Conservation (phyloP, 2,329 filamentous ascomycete species). For the Penicillium sp. region DNA sequence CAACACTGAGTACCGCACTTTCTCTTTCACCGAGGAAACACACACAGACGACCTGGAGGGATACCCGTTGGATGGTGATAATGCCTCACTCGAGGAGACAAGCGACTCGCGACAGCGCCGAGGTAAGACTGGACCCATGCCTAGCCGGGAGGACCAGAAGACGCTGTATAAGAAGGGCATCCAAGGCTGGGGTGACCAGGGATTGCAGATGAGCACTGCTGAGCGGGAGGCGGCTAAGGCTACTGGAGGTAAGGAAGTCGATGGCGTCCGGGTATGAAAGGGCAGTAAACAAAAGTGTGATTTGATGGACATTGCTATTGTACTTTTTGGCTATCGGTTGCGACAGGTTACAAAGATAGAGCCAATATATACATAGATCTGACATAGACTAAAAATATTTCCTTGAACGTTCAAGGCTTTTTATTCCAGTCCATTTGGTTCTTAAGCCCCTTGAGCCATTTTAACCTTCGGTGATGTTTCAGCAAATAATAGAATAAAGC, state of each 20-base stretch:
- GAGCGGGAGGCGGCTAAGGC: constrained; percentile 37
- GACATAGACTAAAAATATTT: neutral
- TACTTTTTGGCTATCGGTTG: neutral
- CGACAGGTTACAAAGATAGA: constrained; percentile 4
- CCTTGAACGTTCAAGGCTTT: neutral
- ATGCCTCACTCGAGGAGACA: constrained; percentile 44
- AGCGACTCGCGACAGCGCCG: constrained; percentile 41
- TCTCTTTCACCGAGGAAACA: constrained; percentile 57
- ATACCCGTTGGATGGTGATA: constrained; percentile 36
- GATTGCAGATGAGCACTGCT: constrained; percentile 38
- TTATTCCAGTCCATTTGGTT: neutral
- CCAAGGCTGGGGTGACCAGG: constrained; percentile 45
- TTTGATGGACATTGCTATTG: constrained; percentile 5
- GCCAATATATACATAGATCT: constrained; percentile 8
- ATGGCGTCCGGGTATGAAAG: constrained; percentile 29
- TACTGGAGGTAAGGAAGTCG: constrained; percentile 32
- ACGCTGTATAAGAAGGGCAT: constrained; percentile 39
- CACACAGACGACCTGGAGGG: constrained; percentile 49
- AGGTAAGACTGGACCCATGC: constrained; percentile 36
- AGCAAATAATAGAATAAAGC: constrained; percentile 1
- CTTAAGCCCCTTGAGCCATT: neutral
- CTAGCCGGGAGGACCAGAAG: constrained; percentile 39
- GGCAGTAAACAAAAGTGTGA: neutral
- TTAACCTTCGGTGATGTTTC: neutral
- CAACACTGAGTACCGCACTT: constrained; percentile 71